Conservation (phyloP, 2,329 filamentous ascomycete species). For the Oidium heveae region DNA sequence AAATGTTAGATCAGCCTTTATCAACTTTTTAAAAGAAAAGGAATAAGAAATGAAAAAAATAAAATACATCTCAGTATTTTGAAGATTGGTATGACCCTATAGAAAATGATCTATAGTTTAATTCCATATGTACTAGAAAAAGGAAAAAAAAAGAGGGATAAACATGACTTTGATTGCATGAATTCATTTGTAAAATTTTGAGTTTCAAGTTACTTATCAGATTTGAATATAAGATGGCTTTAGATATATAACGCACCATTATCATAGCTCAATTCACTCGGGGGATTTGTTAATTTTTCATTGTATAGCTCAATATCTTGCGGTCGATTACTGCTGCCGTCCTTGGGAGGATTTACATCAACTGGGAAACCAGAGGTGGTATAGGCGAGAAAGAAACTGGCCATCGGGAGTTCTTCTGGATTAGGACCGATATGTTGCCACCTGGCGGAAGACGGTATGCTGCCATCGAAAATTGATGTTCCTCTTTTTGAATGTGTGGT, state of each 20-base stretch:
- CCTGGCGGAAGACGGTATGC: neutral
- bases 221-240: too few relatives aligned
- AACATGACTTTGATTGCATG: too few relatives aligned
- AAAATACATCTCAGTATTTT: too few relatives aligned
- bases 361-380: neutral
- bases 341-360: neutral
- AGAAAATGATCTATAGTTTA: too few relatives aligned
- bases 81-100: too few relatives aligned
- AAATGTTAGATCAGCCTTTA: too few relatives aligned
- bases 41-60: too few relatives aligned
- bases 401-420: neutral
- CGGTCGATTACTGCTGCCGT: neutral
- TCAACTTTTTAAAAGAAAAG: too few relatives aligned
- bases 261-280: neutral
- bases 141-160: too few relatives aligned
- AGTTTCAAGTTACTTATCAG: too few relatives aligned
- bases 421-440: neutral
- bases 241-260: neutral
- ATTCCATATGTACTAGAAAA: too few relatives aligned
- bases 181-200: too few relatives aligned
- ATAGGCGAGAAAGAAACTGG: neutral
- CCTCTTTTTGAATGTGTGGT: neutral
- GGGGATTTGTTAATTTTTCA: neutral
- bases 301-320: neutral
- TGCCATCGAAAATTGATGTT: neutral